phyloP scores from a whole-genome alignment of 495 filamentous ascomycete species.

The Penicillium roqueforti region DNA sequence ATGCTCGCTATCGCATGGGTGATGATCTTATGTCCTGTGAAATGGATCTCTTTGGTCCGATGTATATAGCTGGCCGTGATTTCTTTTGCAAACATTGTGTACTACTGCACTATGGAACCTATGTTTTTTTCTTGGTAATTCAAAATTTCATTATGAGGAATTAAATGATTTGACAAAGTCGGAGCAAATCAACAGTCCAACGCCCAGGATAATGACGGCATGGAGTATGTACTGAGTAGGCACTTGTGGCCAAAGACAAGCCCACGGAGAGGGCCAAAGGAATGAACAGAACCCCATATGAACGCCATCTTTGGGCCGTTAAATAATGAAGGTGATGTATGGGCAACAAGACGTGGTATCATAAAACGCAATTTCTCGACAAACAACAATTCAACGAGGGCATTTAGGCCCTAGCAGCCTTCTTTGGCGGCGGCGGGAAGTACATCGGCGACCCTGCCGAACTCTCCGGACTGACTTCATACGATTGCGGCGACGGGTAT shows the following conservation, averaged over 20 bases:
- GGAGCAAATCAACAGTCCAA: conserved; percentile 5
- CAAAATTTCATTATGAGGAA: conserved; percentile 5
- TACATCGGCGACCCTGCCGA: conserved; percentile 28
- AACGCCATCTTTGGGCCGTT: neutral
- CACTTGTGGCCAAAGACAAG: neutral
- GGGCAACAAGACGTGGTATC: conserved; percentile 23
- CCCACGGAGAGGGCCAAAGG: neutral
- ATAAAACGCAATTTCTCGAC: conserved; percentile 7
- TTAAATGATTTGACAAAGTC: conserved; percentile 5
- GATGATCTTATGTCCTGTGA: conserved; percentile 16
- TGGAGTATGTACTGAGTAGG: conserved; percentile 15
- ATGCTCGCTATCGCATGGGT: conserved; percentile 5
- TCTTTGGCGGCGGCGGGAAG: conserved; percentile 45
- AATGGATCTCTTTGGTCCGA: neutral
- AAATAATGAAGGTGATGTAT: conserved; percentile 13
- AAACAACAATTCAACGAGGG: neutral
- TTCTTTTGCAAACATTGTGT: neutral
- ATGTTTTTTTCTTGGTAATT: neutral
- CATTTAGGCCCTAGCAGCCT: conserved; percentile 28
- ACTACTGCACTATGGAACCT: neutral
- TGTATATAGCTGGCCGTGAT: conserved; percentile 5
- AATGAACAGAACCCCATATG: neutral
- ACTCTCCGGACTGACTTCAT: conserved; percentile 18
- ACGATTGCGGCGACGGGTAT: conserved; percentile 20
- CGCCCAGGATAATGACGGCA: conserved; percentile 12